phyloP scores from a whole-genome alignment of 2,329 filamentous ascomycete species.

The Cercospora zeae-maydis region DNA sequence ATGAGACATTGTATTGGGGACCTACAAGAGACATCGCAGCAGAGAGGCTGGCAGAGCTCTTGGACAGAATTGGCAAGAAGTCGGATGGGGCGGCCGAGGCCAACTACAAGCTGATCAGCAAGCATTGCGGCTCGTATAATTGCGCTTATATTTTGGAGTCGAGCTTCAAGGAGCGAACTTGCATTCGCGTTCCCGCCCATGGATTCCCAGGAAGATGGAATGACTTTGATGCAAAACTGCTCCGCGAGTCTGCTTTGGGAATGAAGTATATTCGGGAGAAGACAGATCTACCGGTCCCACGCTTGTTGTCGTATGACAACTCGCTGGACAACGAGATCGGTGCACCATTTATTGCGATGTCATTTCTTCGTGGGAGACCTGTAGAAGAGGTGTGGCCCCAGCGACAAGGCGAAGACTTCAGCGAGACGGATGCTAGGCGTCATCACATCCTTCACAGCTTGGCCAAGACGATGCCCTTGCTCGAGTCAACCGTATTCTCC shows the following conservation, averaged over 20 bases:
- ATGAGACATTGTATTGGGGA: conserved; percentile 19
- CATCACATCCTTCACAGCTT: conserved; percentile 20
- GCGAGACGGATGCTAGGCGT: conserved; percentile 10
- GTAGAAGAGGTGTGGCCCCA: conserved; percentile 12
- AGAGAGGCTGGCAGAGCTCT: conserved; percentile 10
- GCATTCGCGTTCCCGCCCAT: conserved; percentile 20
- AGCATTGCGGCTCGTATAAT: conserved; percentile 20
- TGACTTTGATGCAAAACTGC: conserved; percentile 17
- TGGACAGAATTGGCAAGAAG: conserved; percentile 3
- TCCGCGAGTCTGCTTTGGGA: conserved; percentile 20
- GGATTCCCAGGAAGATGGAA: conserved; percentile 21
- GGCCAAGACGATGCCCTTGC: conserved; percentile 13
- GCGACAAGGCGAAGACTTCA: conserved; percentile 2
- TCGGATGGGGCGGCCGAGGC: neutral
- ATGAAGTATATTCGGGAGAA: conserved; percentile 19
- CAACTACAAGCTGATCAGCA: conserved; percentile 8
- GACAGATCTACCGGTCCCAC: conserved; percentile 17
- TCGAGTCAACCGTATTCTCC: conserved; percentile 10
- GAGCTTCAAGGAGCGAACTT: conserved; percentile 7
- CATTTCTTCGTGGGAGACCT: conserved; percentile 12
- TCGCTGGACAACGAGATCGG: conserved; percentile 20
- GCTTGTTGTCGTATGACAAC: conserved; percentile 16
- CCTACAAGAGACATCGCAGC: conserved; percentile 11
- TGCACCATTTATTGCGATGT: conserved; percentile 24
- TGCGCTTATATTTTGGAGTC: conserved; percentile 20